Evolutionary conservation across 768 basidiomycete species (phyloP).

Genomic region (Grammothele lineata): DNA sequence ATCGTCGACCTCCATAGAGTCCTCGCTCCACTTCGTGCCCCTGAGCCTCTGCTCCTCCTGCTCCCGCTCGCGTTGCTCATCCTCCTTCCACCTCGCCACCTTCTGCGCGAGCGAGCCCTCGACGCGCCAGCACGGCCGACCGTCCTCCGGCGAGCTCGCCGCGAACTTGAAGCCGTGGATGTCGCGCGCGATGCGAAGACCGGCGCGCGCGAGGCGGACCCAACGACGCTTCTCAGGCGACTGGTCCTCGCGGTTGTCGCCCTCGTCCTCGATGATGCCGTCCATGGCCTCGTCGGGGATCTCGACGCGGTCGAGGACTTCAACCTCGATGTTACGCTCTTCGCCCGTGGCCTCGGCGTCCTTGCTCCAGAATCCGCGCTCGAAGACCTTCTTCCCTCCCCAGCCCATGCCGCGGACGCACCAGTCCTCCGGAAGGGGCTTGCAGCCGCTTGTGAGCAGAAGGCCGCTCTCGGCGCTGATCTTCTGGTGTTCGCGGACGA

Average conservation of each 20-base stretch:
- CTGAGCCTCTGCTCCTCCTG: slow-evolving; percentile 64
- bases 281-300: slow-evolving; percentile 52
- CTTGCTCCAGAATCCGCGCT: slow-evolving; percentile 90
- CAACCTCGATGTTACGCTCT: slow-evolving; percentile 65
- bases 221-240: slow-evolving; percentile 48
- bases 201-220: slow-evolving; percentile 70
- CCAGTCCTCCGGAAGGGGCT: slow-evolving; percentile 89
- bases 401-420: slow-evolving; percentile 94
- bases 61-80: slow-evolving; percentile 61
- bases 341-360: slow-evolving; percentile 38
- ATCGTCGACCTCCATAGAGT: slow-evolving; percentile 68
- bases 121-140: slow-evolving; percentile 57
- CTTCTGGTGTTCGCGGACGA: slow-evolving; percentile 28
- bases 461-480: slow-evolving; percentile 47
- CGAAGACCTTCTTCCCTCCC: slow-evolving; percentile 86
- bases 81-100: slow-evolving; percentile 62
- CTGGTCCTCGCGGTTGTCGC: slow-evolving; percentile 44
- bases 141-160: slow-evolving; percentile 31
- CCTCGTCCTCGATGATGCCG: slow-evolving; percentile 80
- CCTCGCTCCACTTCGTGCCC: slow-evolving; percentile 59
- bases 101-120: slow-evolving; percentile 66
- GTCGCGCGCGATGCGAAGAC: slow-evolving; percentile 56
- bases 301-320: slow-evolving; percentile 67
- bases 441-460: slow-evolving; percentile 66
- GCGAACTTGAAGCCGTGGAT: slow-evolving; percentile 75